A percentile compares a stretch with the other conserved stretches of the same genome.
Conservation (phyloP, 169 alveolate species). For the Fabrea salina region DNA sequence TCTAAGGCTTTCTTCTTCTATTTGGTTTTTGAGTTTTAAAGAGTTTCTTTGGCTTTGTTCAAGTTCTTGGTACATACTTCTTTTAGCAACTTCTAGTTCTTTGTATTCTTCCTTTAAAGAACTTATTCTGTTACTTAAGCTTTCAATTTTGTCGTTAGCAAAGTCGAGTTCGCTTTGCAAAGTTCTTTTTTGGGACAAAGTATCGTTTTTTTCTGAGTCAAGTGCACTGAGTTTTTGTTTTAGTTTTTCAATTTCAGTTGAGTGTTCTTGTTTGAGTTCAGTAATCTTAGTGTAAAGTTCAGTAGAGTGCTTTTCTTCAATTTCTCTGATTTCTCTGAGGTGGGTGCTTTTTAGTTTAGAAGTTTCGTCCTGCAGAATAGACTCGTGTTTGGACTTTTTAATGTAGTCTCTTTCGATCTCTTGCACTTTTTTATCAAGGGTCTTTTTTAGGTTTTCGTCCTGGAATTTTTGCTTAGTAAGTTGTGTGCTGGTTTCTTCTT, state of each 20-base stretch:
- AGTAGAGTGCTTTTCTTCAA: background rate
- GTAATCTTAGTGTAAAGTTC: background rate
- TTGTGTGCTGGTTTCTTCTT: background rate
- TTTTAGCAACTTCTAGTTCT: background rate
- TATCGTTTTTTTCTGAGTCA: background rate
- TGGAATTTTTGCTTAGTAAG: background rate
- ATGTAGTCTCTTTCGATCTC: slow-evolving; percentile 18
- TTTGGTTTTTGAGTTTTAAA: background rate
- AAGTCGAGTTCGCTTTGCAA: background rate
- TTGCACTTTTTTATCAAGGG: background rate
- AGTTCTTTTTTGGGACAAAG: background rate
- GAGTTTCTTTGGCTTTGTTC: background rate
- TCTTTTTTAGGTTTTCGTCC: background rate
- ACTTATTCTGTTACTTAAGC: background rate
- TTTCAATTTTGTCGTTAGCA: background rate
- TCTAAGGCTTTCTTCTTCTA: background rate
- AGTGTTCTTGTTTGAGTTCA: background rate
- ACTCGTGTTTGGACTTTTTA: background rate
- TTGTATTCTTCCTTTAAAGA: background rate
- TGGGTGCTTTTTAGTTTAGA: slow-evolving; percentile 17
- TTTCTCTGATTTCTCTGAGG: slow-evolving; percentile 6
- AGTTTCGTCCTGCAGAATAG: background rate
- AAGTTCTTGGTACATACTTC: background rate
- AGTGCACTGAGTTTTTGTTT: background rate
- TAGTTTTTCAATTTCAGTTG: background rate